Evolutionary conservation across 2,329 filamentous ascomycete species (phyloP).

Genomic region (Alternaria sp.): DNA sequence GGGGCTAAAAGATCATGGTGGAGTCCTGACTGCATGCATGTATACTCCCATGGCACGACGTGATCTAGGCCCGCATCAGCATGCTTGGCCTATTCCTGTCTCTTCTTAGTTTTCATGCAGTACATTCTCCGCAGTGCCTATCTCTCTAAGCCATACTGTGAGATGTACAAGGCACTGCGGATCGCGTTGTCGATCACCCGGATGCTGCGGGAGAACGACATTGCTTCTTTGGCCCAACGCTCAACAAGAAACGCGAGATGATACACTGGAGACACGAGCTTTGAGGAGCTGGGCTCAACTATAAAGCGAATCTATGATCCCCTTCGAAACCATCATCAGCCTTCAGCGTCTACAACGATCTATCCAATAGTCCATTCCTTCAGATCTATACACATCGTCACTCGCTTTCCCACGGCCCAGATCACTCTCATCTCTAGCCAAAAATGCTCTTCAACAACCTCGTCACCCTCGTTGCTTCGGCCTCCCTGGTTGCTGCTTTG

Average conservation of each 20-base stretch:
- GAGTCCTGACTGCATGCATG: not conserved
- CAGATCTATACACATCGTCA: not conserved
- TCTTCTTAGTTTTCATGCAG: not conserved
- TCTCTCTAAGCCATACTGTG: not conserved
- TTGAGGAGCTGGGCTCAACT: conserved; percentile 1
- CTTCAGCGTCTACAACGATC: conserved; percentile 11
- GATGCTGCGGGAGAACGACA: conserved; percentile 7
- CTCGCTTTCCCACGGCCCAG: not conserved
- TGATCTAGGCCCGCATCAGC: conserved; percentile 11
- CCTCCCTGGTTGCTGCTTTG: conserved; percentile 23
- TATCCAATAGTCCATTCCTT: conserved; percentile 2
- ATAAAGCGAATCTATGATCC: conserved; percentile 23
- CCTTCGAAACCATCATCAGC: conserved; percentile 6
- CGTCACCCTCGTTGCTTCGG: conserved; percentile 28
- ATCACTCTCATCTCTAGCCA: not conserved
- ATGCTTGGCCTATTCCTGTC: not conserved
- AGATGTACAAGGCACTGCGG: conserved; percentile 13
- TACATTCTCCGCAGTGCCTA: conserved; percentile 6
- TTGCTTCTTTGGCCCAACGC: conserved; percentile 10
- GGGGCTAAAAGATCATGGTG: not conserved
- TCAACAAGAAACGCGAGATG: conserved; percentile 8
- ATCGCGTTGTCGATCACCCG: conserved; percentile 6
- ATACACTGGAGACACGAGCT: not conserved
- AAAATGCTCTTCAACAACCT: conserved; percentile 32
- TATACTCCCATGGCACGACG: conserved; percentile 1